Evolutionary conservation across 768 basidiomycete genomes (phyloP).

Genomic region (Daedaleopsis sinensis): DNA sequence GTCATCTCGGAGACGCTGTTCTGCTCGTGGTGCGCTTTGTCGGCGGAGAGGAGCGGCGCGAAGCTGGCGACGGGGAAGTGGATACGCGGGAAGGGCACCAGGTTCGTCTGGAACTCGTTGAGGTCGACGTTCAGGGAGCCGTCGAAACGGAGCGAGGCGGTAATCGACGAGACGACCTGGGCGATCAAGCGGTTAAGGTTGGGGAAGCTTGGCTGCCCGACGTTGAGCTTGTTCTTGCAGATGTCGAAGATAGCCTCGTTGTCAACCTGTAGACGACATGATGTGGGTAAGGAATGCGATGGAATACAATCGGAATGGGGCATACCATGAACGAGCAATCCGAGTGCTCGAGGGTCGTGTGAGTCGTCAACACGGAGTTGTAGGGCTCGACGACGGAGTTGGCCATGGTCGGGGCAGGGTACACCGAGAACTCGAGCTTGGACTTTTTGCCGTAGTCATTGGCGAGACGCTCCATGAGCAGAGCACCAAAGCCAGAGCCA

Average conservation of each 20-base stretch:
- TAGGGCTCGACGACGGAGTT: constrained; percentile 98
- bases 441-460: constrained; percentile 99
- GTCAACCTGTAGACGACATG: constrained; percentile 65
- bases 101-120: constrained; percentile 98
- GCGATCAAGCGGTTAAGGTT: constrained; percentile 98
- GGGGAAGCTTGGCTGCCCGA: constrained; percentile 83
- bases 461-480: constrained; percentile 93
- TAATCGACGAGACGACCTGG: constrained; percentile 97
- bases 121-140: constrained; percentile 97
- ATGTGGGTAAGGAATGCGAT: neutral
- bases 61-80: constrained; percentile 98
- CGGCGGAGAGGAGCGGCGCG: constrained; percentile 92
- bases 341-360: constrained; percentile 97
- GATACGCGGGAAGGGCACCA: constrained; percentile 98
- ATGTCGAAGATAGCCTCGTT: constrained; percentile 99
- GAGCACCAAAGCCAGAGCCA: constrained; percentile 96
- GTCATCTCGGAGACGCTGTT: constrained; percentile 99
- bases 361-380: constrained; percentile 95
- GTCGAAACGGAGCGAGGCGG: constrained; percentile 95
- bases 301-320: neutral
- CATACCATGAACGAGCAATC: constrained; percentile 98
- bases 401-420: constrained; percentile 90
- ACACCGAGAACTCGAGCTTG: constrained; percentile 97
- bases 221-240: constrained; percentile 93
- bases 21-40: constrained; percentile 95